A percentile compares a stretch with the other conserved stretches of the same genome.
phyloP scores from a whole-genome alignment of 495 filamentous ascomycete species.

The Parmelia sp. region DNA sequence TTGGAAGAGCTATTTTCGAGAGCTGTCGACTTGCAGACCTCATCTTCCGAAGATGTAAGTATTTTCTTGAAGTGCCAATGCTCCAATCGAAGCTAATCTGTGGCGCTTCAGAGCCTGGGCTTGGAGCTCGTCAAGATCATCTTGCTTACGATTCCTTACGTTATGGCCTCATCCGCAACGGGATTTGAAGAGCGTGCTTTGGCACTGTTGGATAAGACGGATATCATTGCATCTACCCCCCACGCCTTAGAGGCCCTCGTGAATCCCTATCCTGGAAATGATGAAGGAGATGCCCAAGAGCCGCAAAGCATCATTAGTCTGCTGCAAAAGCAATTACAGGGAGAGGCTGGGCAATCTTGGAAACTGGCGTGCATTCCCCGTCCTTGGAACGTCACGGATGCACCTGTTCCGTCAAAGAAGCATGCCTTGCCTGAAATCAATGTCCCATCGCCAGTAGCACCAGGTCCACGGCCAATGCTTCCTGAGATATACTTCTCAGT shows the following conservation, averaged over 20 bases:
- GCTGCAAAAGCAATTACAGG: slow-evolving; percentile 77
- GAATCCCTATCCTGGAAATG: slow-evolving; percentile 64
- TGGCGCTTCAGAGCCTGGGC: slow-evolving; percentile 45
- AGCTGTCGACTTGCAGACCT: slow-evolving; percentile 82
- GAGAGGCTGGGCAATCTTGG: slow-evolving; percentile 65
- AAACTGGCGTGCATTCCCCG: slow-evolving; percentile 73
- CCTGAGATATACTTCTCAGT: slow-evolving; percentile 93
- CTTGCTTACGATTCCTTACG: slow-evolving; percentile 84
- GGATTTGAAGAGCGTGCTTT: slow-evolving; percentile 62
- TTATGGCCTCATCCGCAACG: slow-evolving; percentile 64
- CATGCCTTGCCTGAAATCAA: slow-evolving; percentile 67
- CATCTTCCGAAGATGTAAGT: slow-evolving; percentile 82
- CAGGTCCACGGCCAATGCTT: slow-evolving; percentile 70
- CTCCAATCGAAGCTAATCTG: slow-evolving; percentile 24
- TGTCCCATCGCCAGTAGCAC: slow-evolving; percentile 65
- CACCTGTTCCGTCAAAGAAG: slow-evolving; percentile 41
- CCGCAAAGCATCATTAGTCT: slow-evolving; percentile 70
- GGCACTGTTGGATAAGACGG: slow-evolving; percentile 83
- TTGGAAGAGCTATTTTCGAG: slow-evolving; percentile 78
- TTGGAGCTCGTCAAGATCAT: slow-evolving; percentile 95
- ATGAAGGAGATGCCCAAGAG: slow-evolving; percentile 44
- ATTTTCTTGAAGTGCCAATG: neutral
- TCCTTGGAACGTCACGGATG: slow-evolving; percentile 65
- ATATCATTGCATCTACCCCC: slow-evolving; percentile 78
- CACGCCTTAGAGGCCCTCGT: slow-evolving; percentile 77